Evolutionary conservation across 345 rosid species (phyloP), one percentile per base, ranked within the genome.

Genomic region (Linum usitatissimum): DNA sequence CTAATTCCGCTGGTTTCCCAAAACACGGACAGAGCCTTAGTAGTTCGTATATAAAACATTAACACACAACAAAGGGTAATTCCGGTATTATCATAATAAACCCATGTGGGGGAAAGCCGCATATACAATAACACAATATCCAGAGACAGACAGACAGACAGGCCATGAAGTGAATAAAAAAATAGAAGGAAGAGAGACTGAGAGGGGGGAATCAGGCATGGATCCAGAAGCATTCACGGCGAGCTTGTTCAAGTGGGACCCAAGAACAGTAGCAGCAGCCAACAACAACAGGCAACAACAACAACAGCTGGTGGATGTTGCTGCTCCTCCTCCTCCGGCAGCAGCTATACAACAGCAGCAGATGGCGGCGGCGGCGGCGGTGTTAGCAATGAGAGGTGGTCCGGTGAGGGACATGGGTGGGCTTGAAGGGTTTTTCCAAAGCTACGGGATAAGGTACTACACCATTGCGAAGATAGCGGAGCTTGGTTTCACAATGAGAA

Each of bases 381-480:
- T 82, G 12, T 77, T 70, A 55, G 75, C 78, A 8, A 75, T 76
- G 75, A 65, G 75, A 65, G 61, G 62, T 62, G 66, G 75, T 65
- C 62, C 62, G 65, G 79, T 74, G 6, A 82, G 83, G 68, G 89
- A 76, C 70, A 69, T 84, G 9, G 84, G 83, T 18, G 96, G 89
- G 18, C 77, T 92, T 54, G 96, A 87, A 71, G 96, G 85, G 74
- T 61, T 89, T 23, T 85, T 92, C 59, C 86, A 89, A 71, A 79
- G 83, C 18, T 92, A 92, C 60, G 98, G 98, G 4, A 75, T 92
- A 34, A 73, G 99, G 60, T 86, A 84, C 68, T 81, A 78, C 77
- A 93, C 99, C 38, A 88, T 91, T 14, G 84, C 91, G 19, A 93
- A 83, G 76, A 90, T 93, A 64, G 92, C 97, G 0, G 99, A 93